Evolutionary conservation across 2,329 filamentous ascomycete genomes (phyloP).

Genomic region (Calonectria pauciramosa): DNA sequence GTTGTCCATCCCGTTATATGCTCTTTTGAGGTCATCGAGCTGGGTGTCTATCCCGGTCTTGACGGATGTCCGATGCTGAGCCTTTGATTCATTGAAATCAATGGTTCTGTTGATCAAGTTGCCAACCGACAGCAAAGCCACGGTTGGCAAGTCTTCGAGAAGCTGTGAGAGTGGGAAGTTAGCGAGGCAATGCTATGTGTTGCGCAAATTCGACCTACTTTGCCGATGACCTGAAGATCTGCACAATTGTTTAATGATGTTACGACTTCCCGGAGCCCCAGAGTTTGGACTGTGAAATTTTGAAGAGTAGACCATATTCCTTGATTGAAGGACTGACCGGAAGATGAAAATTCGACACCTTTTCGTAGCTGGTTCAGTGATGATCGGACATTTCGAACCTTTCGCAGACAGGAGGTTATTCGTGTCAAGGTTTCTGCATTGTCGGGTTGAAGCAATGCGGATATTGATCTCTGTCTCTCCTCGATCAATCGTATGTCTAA

Average conservation of each 20-base stretch:
- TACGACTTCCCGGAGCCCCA: conserved; percentile 78
- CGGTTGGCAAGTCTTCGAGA: conserved; percentile 70
- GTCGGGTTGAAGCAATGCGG: conserved; percentile 74
- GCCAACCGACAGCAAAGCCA: conserved; percentile 75
- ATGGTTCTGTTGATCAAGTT: conserved; percentile 79
- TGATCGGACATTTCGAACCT: conserved; percentile 81
- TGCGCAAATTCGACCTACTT: conserved; percentile 61
- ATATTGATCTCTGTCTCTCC: conserved; percentile 79
- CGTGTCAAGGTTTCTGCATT: conserved; percentile 71
- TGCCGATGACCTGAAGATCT: conserved; percentile 35
- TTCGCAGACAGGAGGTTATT: conserved; percentile 74
- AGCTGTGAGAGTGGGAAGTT: conserved; percentile 56
- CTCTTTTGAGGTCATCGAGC: conserved; percentile 83
- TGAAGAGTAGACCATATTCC: conserved; percentile 81
- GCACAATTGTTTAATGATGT: conserved; percentile 35
- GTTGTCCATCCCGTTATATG: conserved; percentile 82
- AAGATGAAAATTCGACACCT: conserved; percentile 73
- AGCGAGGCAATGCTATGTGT: conserved; percentile 11
- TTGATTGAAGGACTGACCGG: conserved; percentile 67
- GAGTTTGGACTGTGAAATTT: conserved; percentile 77
- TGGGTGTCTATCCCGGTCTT: conserved; percentile 77
- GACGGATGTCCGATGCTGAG: conserved; percentile 80
- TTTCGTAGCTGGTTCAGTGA: conserved; percentile 80
- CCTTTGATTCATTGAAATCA: conserved; percentile 83
- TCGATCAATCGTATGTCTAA: conserved; percentile 76